phyloP scores from a whole-genome alignment of 2,329 filamentous ascomycete species.

The Cercospora sp. region DNA sequence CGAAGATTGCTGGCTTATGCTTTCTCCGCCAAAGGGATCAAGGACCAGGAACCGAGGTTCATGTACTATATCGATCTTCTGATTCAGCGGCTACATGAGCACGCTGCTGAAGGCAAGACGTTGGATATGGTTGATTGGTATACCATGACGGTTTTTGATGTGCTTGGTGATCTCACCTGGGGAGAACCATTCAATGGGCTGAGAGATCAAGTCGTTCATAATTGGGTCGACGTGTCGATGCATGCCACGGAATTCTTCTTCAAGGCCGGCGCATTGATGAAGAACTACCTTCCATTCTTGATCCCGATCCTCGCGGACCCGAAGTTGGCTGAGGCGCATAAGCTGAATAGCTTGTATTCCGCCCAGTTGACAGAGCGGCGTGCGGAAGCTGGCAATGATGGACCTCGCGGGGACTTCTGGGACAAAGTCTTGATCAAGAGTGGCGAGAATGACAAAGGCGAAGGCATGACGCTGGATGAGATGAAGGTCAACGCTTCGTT shows the following conservation, averaged over 20 bases:
- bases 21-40: background rate
- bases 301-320: background rate
- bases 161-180: background rate
- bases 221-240: background rate
- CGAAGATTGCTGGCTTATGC: background rate
- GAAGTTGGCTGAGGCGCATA: background rate
- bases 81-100: background rate
- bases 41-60: background rate
- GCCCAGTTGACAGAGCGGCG: background rate
- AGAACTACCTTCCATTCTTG: background rate
- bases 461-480: background rate
- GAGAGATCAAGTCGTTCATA: background rate
- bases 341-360: background rate
- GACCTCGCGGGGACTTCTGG: background rate
- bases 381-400: background rate
- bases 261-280: background rate
- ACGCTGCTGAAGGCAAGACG: background rate
- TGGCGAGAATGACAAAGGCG: background rate
- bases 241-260: background rate
- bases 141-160: background rate
- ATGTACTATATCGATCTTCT: background rate
- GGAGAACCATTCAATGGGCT: background rate
- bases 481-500: background rate
- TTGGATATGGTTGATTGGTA: background rate
- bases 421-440: background rate